Percentiles rank a stretch among this genome's conserved stretches.
Conservation (phyloP, 768 basidiomycete species). For the Boletus rubropictus region DNA sequence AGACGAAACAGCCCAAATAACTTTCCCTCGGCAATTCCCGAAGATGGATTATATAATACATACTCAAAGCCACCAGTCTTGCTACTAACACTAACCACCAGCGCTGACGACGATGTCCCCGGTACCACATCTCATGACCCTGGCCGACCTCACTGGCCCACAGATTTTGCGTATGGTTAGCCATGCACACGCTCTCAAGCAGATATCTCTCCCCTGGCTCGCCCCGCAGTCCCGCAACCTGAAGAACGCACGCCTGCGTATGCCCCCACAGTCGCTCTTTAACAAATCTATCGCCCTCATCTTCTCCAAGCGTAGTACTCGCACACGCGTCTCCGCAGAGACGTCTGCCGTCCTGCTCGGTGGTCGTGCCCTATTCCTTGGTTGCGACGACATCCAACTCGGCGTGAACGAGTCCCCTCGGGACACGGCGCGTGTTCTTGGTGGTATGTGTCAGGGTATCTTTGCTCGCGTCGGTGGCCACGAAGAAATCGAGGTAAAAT, state of each 20-base stretch:
- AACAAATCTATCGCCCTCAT: constrained; percentile 84
- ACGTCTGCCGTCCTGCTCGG: constrained; percentile 75
- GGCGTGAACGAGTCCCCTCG: constrained; percentile 88
- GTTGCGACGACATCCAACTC: constrained; percentile 85
- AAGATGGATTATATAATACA: background rate
- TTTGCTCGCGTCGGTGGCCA: constrained; percentile 95
- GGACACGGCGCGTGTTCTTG: constrained; percentile 84
- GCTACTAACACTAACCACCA: background rate
- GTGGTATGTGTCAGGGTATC: constrained; percentile 94
- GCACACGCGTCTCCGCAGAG: constrained; percentile 86
- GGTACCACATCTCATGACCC: constrained; percentile 74
- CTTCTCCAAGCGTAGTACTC: constrained; percentile 90
- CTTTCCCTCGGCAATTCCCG: constrained; percentile 9
- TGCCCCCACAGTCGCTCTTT: constrained; percentile 71
- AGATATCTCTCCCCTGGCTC: constrained; percentile 61
- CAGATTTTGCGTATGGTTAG: constrained; percentile 65
- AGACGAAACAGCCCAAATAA: background rate
- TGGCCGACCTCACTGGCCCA: constrained; percentile 77
- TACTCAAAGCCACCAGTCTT: too few relatives aligned
- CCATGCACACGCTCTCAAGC: constrained; percentile 63
- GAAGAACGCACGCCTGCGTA: constrained; percentile 37
- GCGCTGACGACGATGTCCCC: constrained; percentile 16
- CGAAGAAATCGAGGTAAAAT: constrained; percentile 79
- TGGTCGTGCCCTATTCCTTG: constrained; percentile 86
- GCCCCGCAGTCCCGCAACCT: constrained; percentile 38